phyloP scores from a whole-genome alignment of 108 stramenopile genomes.

The Nannochloropsis oceanica region DNA sequence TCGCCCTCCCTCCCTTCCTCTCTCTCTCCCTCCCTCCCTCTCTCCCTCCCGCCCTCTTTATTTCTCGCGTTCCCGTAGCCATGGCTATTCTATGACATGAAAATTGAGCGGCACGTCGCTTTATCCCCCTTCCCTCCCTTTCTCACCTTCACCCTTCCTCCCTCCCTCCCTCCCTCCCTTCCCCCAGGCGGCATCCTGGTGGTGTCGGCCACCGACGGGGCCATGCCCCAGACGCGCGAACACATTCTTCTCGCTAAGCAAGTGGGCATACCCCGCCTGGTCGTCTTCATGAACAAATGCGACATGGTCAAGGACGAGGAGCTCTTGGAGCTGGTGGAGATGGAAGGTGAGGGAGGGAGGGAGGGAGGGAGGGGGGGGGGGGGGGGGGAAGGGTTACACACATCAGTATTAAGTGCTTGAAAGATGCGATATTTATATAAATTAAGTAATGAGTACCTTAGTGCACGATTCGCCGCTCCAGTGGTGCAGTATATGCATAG shows the following conservation, averaged over 20 bases:
- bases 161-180: not conserved
- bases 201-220: slow-evolving; percentile 95
- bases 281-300: slow-evolving; percentile 96
- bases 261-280: slow-evolving; percentile 94
- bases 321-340: slow-evolving; percentile 96
- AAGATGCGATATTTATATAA: too few species aligned
- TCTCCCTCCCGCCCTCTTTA: not conserved
- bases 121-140: not conserved
- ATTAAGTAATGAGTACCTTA: too few species aligned
- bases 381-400: not conserved
- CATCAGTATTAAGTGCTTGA: too few species aligned
- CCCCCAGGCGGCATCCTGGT: slow-evolving; percentile 74
- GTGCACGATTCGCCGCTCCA: too few species aligned
- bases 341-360: slow-evolving; percentile 47
- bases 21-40: not conserved
- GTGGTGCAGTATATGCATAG: too few species aligned
- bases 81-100: too few species aligned
- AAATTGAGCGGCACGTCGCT: too few species aligned
- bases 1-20: not conserved
- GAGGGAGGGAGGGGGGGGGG: not conserved
- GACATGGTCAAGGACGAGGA: slow-evolving; percentile 98
- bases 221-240: slow-evolving; percentile 99
- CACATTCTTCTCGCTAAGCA: slow-evolving; percentile 97
- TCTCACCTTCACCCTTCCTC: too few species aligned
- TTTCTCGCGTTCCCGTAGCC: not conserved